Percentiles rank a stretch among this genome's conserved stretches.
Evolutionary conservation across 2,329 filamentous ascomycete genomes (phyloP).

Genomic region (Trichoderma sp.): DNA sequence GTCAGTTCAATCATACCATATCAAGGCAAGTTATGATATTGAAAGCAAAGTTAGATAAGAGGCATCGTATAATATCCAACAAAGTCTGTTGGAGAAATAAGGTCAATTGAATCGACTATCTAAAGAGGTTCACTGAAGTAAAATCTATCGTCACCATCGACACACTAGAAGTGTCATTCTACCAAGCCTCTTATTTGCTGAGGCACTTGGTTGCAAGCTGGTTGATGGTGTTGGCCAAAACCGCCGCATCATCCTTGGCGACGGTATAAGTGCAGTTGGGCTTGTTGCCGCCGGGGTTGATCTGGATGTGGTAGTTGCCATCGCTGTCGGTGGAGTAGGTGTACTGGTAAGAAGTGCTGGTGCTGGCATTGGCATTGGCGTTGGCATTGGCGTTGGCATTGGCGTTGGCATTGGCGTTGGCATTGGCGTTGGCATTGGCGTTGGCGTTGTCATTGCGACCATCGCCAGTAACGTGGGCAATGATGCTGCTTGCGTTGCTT

Average conservation of each 20-base stretch:
- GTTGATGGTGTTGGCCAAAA: conserved; percentile 7
- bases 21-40: too few species aligned
- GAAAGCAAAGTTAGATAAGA: too few species aligned
- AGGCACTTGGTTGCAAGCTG: conserved; percentile 11
- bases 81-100: neutral
- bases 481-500: neutral
- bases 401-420: neutral
- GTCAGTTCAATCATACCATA: too few species aligned
- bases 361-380: neutral
- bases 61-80: neutral
- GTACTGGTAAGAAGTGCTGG: neutral
- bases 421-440: neutral
- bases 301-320: conserved; percentile 5
- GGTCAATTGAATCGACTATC: neutral
- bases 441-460: neutral
- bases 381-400: neutral
- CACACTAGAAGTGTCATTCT: neutral
- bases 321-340: neutral
- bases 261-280: neutral
- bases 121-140: neutral
- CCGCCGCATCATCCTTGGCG: neutral
- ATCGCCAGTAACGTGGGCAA: neutral
- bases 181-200: neutral
- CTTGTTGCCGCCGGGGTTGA: neutral
- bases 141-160: too few species aligned